Evolutionary conservation across 2,329 filamentous ascomycete genomes (phyloP).

Genomic region (Pseudogymnoascus sp.): DNA sequence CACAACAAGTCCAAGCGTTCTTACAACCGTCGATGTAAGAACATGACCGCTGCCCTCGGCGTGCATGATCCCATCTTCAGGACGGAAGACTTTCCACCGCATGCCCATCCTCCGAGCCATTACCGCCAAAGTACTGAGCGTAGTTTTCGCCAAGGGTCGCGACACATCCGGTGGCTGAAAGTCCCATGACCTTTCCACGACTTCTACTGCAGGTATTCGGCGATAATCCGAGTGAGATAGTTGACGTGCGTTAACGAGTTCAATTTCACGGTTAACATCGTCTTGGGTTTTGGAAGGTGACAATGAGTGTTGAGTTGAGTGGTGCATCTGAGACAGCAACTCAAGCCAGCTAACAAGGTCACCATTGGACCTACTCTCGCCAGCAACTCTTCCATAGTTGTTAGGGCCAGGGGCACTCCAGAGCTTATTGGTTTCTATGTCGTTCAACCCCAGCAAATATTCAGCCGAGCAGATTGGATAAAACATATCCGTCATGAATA

Average conservation of each 20-base stretch:
- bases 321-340: background rate
- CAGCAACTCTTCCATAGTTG: background rate
- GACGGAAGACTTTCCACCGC: constrained; percentile 26
- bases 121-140: constrained; percentile 30
- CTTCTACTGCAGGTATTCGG: constrained; percentile 23
- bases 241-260: background rate
- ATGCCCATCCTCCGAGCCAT: constrained; percentile 31
- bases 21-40: constrained; percentile 28
- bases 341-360: constrained; percentile 1
- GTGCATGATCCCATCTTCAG: constrained; percentile 23
- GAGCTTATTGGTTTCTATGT: background rate
- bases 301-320: background rate
- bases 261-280: background rate
- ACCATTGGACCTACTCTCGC: background rate
- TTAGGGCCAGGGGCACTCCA: background rate
- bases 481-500: constrained; percentile 21
- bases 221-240: background rate
- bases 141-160: constrained; percentile 31
- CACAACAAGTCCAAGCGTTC: constrained; percentile 22
- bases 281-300: background rate
- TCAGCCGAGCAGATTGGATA: constrained; percentile 12
- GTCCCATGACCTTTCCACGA: constrained; percentile 32
- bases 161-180: constrained; percentile 32
- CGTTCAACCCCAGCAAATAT: constrained; percentile 10
- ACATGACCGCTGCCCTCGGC: constrained; percentile 33